phyloP scores from a whole-genome alignment of 106 monocot genomes.

The Vanilla planifolia region DNA sequence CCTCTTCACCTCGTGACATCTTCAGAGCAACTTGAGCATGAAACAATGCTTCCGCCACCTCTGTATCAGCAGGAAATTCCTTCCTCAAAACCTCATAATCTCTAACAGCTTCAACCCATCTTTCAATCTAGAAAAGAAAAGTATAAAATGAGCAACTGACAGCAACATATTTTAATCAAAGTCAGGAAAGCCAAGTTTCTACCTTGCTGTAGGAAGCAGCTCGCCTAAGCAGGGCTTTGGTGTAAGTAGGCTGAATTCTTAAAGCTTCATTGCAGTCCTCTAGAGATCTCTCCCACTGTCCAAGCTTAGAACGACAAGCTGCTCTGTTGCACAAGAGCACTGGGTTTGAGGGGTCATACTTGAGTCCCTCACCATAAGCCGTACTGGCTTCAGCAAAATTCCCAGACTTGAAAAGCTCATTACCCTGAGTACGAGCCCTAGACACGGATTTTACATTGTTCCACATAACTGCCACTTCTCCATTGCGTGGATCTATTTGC shows the following conservation, averaged over 20 bases:
- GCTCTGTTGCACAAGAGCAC: conserved; percentile 87
- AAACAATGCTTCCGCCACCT: conserved; percentile 71
- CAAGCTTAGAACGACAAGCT: conserved; percentile 78
- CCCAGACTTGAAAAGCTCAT: conserved; percentile 61
- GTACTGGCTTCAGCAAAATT: conserved; percentile 69
- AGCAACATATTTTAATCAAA: neutral
- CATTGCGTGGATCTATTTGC: conserved; percentile 41
- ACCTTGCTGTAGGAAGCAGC: conserved; percentile 79
- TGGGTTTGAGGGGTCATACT: conserved; percentile 63
- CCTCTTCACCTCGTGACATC: conserved; percentile 56
- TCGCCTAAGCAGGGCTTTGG: conserved; percentile 80
- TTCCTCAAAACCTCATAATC: conserved; percentile 87
- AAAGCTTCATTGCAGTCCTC: conserved; percentile 84
- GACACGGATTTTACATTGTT: conserved; percentile 53
- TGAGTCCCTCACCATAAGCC: conserved; percentile 90
- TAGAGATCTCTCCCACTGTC: conserved; percentile 72
- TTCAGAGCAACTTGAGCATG: conserved; percentile 76
- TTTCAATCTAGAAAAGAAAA: conserved; percentile 50
- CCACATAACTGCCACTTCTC: conserved; percentile 31
- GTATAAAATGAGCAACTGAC: conserved; percentile 3
- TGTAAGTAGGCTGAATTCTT: conserved; percentile 60
- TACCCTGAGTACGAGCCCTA: conserved; percentile 57
- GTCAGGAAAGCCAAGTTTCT: neutral
- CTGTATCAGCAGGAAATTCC: conserved; percentile 56
- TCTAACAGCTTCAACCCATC: conserved; percentile 69